Percentiles rank a stretch among this genome's conserved stretches.
Evolutionary conservation across 768 basidiomycete species (phyloP).

Genomic region (Mrakia gelida): DNA sequence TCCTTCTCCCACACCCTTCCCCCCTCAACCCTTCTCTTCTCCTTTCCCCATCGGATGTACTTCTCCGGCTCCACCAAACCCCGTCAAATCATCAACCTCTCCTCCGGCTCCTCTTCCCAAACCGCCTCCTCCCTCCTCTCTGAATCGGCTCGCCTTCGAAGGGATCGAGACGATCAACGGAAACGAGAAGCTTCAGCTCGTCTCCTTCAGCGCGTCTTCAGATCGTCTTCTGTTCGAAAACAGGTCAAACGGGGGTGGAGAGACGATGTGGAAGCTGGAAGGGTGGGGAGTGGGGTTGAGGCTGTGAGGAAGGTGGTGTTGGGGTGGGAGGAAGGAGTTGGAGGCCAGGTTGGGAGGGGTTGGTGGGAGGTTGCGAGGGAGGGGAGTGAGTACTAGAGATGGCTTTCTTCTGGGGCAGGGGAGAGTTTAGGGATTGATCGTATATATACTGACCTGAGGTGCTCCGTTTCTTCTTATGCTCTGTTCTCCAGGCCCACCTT

Average conservation of each 20-base stretch:
- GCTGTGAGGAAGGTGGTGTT: conserved; percentile 10
- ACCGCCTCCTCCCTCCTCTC: neutral
- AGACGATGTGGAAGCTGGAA: conserved; percentile 3
- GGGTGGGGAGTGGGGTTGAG: conserved; percentile 5
- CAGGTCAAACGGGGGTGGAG: neutral
- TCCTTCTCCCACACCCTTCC: neutral
- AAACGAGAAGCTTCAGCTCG: neutral
- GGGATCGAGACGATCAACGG: conserved; percentile 8
- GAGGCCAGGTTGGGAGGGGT: neutral
- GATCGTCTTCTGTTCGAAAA: neutral
- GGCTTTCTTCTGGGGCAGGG: too few species aligned
- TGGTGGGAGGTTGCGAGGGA: conserved; percentile 9
- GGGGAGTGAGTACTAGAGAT: conserved; percentile 6
- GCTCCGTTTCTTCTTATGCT: neutral
- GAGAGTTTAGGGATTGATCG: too few species aligned
- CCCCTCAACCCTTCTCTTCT: neutral
- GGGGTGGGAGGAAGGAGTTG: neutral
- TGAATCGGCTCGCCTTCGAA: neutral
- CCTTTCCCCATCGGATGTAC: neutral
- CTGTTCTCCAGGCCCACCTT: conserved; percentile 14
- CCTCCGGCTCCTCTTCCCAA: conserved; percentile 1
- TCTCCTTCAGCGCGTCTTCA: neutral
- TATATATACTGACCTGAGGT: too few species aligned
- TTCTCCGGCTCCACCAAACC: conserved; percentile 25
- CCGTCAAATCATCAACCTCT: conserved; percentile 24